Percentiles rank a stretch among this genome's conserved stretches.
Conservation (phyloP, 2,329 filamentous ascomycete species). For the Fusarium napiforme region DNA sequence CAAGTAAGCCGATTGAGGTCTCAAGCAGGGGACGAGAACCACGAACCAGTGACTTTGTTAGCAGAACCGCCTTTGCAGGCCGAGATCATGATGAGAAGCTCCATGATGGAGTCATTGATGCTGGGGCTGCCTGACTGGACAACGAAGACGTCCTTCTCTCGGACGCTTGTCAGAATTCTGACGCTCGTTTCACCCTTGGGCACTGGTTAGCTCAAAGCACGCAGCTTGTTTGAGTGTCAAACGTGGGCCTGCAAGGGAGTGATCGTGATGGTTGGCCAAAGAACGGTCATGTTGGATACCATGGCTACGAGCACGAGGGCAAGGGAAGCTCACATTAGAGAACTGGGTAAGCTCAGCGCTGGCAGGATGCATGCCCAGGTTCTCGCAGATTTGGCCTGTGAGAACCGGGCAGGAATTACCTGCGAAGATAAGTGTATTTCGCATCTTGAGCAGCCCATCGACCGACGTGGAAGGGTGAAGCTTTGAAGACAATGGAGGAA, state of each 20-base stretch:
- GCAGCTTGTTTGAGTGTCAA: constrained; percentile 12
- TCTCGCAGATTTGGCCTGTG: constrained; percentile 74
- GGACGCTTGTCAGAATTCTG: constrained; percentile 78
- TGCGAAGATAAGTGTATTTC: constrained; percentile 74
- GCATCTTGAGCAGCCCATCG: constrained; percentile 59
- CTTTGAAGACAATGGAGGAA: constrained; percentile 39
- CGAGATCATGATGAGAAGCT: constrained; percentile 98
- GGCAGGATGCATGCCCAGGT: constrained; percentile 72
- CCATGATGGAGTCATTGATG: constrained; percentile 99
- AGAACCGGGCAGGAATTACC: constrained; percentile 74
- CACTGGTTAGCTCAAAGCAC: constrained; percentile 35
- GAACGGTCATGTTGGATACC: constrained; percentile 10
- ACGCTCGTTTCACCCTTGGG: constrained; percentile 75
- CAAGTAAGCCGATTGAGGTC: constrained; percentile 30
- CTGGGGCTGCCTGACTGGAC: constrained; percentile 95
- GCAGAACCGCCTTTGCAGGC: constrained; percentile 98
- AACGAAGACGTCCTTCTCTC: constrained; percentile 99
- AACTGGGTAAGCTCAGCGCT: constrained; percentile 75
- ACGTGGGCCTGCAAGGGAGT: background rate
- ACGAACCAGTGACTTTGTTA: constrained; percentile 92
- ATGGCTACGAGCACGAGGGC: constrained; percentile 23
- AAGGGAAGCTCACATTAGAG: constrained; percentile 69
- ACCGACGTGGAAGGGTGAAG: constrained; percentile 36
- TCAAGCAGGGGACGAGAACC: constrained; percentile 21
- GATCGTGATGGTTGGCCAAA: constrained; percentile 17